phyloP scores from a whole-genome alignment of 352 stramenopile genomes.

The Phytophthora parvispora region DNA sequence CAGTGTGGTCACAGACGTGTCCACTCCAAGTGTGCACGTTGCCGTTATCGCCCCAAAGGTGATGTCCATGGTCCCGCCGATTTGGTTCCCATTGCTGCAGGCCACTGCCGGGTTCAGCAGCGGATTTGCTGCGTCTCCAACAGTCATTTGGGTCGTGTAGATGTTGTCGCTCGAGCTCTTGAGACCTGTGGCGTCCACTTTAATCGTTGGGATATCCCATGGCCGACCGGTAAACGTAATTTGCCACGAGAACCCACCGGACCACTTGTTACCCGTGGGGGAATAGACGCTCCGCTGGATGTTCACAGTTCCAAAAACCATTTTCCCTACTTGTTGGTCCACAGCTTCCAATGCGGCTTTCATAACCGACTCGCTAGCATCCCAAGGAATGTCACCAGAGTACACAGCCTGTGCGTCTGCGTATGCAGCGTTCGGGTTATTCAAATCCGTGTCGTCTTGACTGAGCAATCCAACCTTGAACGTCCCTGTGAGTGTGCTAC shows the following conservation, averaged over 20 bases:
- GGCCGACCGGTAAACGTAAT: conserved; percentile 92
- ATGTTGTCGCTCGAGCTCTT: background rate
- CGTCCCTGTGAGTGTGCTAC: conserved; percentile 76
- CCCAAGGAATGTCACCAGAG: conserved; percentile 66
- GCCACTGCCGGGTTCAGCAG: conserved; percentile 59
- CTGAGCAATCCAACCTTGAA: conserved; percentile 68
- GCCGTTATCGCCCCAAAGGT: conserved; percentile 56
- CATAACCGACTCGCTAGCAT: conserved; percentile 73
- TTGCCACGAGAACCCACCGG: conserved; percentile 94
- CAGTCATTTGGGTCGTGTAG: conserved; percentile 9
- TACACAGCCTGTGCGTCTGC: conserved; percentile 5
- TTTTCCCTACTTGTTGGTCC: conserved; percentile 35
- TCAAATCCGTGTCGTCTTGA: conserved; percentile 38
- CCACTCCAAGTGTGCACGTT: conserved; percentile 47
- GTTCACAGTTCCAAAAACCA: conserved; percentile 88
- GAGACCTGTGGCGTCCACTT: conserved; percentile 9
- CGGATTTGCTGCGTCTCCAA: conserved; percentile 58
- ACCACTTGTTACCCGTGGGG: conserved; percentile 91
- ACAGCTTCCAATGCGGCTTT: conserved; percentile 66
- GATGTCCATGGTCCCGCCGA: conserved; percentile 86
- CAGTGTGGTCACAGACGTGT: conserved; percentile 46
- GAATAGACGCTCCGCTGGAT: conserved; percentile 89
- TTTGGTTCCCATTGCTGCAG: conserved; percentile 93
- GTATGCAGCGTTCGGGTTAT: background rate
- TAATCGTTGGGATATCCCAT: conserved; percentile 90